Base-by-base conservation (phyloP, 805 yeast genomes). In the Isabelozyma heimii region DNA sequence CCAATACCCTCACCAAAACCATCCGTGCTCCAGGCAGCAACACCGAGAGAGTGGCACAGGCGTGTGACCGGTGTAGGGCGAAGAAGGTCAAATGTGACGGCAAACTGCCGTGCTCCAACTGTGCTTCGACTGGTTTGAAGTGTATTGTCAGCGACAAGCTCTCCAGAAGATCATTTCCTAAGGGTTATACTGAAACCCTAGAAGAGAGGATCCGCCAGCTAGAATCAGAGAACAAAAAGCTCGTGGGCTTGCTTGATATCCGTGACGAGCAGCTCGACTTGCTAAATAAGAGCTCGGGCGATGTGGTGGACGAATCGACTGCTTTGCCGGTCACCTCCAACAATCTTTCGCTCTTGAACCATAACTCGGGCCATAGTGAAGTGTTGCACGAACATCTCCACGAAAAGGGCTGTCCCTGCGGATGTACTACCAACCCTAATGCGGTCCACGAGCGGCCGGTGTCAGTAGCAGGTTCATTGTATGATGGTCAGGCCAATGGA, bases 141-240 rank as follows among this genome's bases (percentile, higher is more conserved):
- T 91, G 97, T 66, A 85, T 85, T 48, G 87, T 89, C n/a, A 84
- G 91, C 14, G 97, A 91, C 62, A 85, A 86, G 56, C 73, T 91
- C n/a, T 81, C 91, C 0, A 77, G 97, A 49, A 75, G 91, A 53
- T 92, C 96, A 0, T 91, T 85, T 59, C 97, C 97, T 0, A 77
- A 95, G 62, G 97, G 97, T 0, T 91, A 91, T 59, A 91, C 97
- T 0, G 97, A 91, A 67, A 84, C 91, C 2, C 66, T 91, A 47
- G 97, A 91, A 62, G 95, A 89, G 60, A 73, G 96, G 45, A 84
- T 91, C n/a, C 74, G 97, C 44, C 94, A 87, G 60, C 73, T 91
- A 17, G 96, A 90, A 63, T 80, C 85, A 3, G 96, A 90, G 59
- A 89, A 89, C 63, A 81, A 82, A 53, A 79, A 87, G 58, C 66